A percentile compares a stretch with the other conserved stretches of the same genome.
Evolutionary conservation across 2,329 filamentous ascomycete genomes (phyloP).

Genomic region (Alternaria postmessia): DNA sequence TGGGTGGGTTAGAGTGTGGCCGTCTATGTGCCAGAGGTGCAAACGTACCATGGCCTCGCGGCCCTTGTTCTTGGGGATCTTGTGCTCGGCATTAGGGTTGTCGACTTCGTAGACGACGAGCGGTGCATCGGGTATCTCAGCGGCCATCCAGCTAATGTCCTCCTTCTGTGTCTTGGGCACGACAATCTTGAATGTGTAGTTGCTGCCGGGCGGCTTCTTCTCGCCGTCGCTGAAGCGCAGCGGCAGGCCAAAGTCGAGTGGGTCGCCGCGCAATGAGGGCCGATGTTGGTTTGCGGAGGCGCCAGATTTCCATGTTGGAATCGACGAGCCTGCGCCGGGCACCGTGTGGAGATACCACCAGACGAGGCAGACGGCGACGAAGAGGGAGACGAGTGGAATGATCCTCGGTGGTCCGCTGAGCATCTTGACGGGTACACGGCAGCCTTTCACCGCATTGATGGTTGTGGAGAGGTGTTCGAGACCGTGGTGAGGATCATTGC

Average conservation of each 20-base stretch:
- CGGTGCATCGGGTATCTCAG: constrained; percentile 45
- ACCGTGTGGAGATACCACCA: constrained; percentile 43
- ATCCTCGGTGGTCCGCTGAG: constrained; percentile 47
- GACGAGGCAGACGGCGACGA: constrained; percentile 35
- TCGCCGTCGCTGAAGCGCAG: constrained; percentile 42
- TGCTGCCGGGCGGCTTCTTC: constrained; percentile 44
- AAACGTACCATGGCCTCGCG: constrained; percentile 63
- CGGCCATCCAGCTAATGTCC: constrained; percentile 47
- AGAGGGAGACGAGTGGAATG: constrained; percentile 38
- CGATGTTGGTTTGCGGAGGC: constrained; percentile 11
- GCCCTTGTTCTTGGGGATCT: constrained; percentile 67
- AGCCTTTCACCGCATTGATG: constrained; percentile 11
- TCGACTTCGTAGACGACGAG: constrained; percentile 62
- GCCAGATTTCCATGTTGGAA: constrained; percentile 25
- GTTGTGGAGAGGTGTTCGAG: background rate
- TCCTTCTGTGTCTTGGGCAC: constrained; percentile 51
- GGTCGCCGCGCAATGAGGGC: constrained; percentile 32
- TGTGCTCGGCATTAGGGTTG: constrained; percentile 58
- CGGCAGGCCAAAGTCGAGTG: constrained; percentile 48
- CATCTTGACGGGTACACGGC: constrained; percentile 35
- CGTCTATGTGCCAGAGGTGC: background rate
- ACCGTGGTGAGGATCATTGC: constrained; percentile 6
- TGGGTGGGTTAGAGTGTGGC: constrained; percentile 13
- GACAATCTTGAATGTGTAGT: constrained; percentile 49
- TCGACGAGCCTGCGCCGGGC: constrained; percentile 17